Base-by-base conservation (phyloP, 108 stramenopile species). In the Discostella pseudostelligera region DNA sequence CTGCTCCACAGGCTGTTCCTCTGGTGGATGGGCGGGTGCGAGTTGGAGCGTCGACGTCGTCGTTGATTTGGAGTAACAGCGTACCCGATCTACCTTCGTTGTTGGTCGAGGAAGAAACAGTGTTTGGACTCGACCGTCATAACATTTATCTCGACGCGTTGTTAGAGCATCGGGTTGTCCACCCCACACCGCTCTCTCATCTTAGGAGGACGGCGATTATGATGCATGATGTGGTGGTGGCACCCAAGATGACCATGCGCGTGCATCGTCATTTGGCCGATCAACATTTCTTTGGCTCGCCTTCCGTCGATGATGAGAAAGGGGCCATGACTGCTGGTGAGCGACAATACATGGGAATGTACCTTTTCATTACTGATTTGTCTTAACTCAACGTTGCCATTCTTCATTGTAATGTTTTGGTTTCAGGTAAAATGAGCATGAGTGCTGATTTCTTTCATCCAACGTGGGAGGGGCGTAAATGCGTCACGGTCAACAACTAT, bases 371-470 rank as follows among this genome's bases (percentile, higher is more conserved):
- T 22, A 22, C 22, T 50, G 49, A 12, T 1, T 8, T 25, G 11
- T 14, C 17, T 26, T 22, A 8, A 17, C 22, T 24, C 22, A 22
- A 22, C 24, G 1, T 28, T 26, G n/a, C n/a, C n/a, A n/a, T n/a
- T 13, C 50, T 24, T 24, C 22, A 8, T 7, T 86, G 60, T n/a
- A n/a, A n/a, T n/a, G n/a, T n/a, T n/a, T 51, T 59, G 11, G 4
- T 10, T 26, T n/a, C 19, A 56, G 55, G 55, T 19, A 56, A 39
- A 17, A 56, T 56, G 55, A 56, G 55, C 35, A 56, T 93, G 16
- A 71, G 81, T 35, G 86, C 83, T 19, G 87, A 93, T 62, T 93
- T 90, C 63, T 93, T 89, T 68, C 89, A 93, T 76, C 87, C 91
- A 2, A 49, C 44, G 1, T 57, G 55, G 63, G 39, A 70, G n/a